phyloP scores from a whole-genome alignment of 2,329 filamentous ascomycete genomes.

The Metarhizium anisopliae region DNA sequence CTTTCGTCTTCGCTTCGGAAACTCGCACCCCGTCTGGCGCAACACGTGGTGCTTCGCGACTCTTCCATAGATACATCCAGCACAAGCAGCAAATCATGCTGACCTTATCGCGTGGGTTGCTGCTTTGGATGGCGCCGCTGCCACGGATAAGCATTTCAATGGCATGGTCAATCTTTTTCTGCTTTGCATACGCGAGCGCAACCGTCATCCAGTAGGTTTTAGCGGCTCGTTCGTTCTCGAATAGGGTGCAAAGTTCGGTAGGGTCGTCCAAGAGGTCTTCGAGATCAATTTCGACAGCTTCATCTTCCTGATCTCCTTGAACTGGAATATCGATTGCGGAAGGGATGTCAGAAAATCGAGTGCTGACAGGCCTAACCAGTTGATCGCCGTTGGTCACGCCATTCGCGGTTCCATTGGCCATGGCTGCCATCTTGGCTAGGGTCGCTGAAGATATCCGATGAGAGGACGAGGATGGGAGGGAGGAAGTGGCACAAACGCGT shows the following conservation, averaged over 20 bases:
- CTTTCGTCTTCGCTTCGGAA: constrained; percentile 79
- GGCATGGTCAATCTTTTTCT: constrained; percentile 81
- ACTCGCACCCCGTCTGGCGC: constrained; percentile 52
- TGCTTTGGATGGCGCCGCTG: constrained; percentile 59
- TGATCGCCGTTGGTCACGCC: constrained; percentile 31
- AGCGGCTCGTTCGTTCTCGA: constrained; percentile 88
- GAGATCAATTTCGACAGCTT: constrained; percentile 86
- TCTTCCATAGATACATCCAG: constrained; percentile 88
- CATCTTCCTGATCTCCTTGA: constrained; percentile 54
- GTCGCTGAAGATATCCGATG: neutral
- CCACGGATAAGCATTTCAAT: constrained; percentile 68
- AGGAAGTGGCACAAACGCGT: constrained; percentile 17
- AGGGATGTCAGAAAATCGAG: constrained; percentile 56
- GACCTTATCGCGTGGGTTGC: constrained; percentile 72
- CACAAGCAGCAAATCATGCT: constrained; percentile 77
- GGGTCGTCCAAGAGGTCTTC: constrained; percentile 87
- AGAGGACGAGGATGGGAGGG: neutral
- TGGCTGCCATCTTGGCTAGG: constrained; percentile 30
- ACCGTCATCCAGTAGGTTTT: constrained; percentile 98
- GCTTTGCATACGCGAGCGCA: constrained; percentile 91
- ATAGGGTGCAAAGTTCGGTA: constrained; percentile 85
- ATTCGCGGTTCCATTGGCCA: constrained; percentile 35
- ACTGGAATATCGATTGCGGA: constrained; percentile 58
- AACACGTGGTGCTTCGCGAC: constrained; percentile 63
- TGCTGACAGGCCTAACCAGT: constrained; percentile 32